Conservation (phyloP, 805 yeast genomes). For the Candida piceae region DNA sequence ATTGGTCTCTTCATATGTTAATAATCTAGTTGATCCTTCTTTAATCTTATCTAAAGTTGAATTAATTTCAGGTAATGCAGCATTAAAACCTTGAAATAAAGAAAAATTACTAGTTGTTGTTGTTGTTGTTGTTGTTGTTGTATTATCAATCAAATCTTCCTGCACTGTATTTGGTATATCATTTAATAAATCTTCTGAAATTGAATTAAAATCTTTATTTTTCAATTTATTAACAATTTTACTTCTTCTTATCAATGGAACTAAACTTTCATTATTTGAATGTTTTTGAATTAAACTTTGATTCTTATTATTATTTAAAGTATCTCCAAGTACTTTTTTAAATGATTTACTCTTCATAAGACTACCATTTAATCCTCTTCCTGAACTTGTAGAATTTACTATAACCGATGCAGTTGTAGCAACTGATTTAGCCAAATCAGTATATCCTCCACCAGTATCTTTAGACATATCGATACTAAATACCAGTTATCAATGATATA, state of each 20-base stretch:
- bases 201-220: conserved; percentile 43
- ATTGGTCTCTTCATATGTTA: conserved; percentile 11
- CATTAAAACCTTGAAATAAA: conserved; percentile 65
- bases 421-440: conserved; percentile 42
- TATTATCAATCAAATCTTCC: no score
- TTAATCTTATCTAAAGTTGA: conserved; percentile 32
- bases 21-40: conserved; percentile 17
- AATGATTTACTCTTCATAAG: conserved; percentile 29
- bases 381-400: conserved; percentile 27
- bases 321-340: conserved; percentile 42
- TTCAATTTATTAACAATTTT: conserved; percentile 8
- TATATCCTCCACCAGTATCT: no score
- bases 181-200: conserved; percentile 58
- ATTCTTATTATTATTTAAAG: conserved; percentile 30
- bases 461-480: no score
- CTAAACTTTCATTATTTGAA: conserved; percentile 8
- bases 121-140: neutral
- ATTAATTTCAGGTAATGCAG: conserved; percentile 48
- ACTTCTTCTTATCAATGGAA: conserved; percentile 14
- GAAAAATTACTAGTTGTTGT: conserved; percentile 34
- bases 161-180: conserved; percentile 39
- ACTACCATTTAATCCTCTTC: conserved; percentile 10
- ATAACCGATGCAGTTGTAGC: conserved; percentile 54
- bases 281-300: conserved; percentile 20
- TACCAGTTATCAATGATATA: no score